phyloP scores from a whole-genome alignment of 2,329 filamentous ascomycete species.

The Drechslerella dactyloides region DNA sequence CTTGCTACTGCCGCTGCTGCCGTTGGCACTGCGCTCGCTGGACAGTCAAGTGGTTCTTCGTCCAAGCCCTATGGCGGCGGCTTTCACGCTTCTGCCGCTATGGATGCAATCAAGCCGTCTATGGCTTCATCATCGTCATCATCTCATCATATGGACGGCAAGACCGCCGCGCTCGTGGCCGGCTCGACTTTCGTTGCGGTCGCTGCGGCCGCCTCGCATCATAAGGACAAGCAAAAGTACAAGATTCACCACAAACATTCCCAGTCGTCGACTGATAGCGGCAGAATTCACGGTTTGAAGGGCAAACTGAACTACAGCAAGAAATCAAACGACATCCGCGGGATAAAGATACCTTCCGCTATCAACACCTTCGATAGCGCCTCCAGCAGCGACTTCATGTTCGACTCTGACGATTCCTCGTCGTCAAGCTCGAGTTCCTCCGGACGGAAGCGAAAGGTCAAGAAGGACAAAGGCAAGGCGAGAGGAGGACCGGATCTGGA shows the following conservation, averaged over 20 bases:
- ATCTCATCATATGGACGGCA: constrained; percentile 30
- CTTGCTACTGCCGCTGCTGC: constrained; percentile 29
- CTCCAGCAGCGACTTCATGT: constrained; percentile 36
- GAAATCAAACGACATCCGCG: constrained; percentile 41
- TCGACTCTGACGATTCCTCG: constrained; percentile 20
- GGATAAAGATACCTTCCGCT: constrained; percentile 24
- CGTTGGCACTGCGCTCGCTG: constrained; percentile 33
- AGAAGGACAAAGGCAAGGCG: constrained; percentile 18
- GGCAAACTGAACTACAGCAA: constrained; percentile 37
- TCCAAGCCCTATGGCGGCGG: constrained; percentile 24
- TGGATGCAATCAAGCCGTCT: constrained; percentile 22
- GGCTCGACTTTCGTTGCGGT: constrained; percentile 34
- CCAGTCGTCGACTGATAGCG: constrained; percentile 31
- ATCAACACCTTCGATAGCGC: constrained; percentile 43
- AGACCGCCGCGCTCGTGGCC: constrained; percentile 35
- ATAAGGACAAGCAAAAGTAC: constrained; percentile 45
- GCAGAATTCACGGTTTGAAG: constrained; percentile 41
- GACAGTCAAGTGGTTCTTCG: constrained; percentile 27
- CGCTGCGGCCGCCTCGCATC: constrained; percentile 24
- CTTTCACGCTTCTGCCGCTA: neutral
- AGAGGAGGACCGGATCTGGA: constrained; percentile 27
- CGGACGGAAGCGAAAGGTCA: constrained; percentile 14
- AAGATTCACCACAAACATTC: constrained; percentile 30
- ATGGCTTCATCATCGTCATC: constrained; percentile 10
- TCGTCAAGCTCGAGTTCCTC: constrained; percentile 15